These are phyloP conservation scores for Voacanga thouarsii DNA, from an alignment of 257 asterid genomes.

Conservation along the genomic window DNA sequence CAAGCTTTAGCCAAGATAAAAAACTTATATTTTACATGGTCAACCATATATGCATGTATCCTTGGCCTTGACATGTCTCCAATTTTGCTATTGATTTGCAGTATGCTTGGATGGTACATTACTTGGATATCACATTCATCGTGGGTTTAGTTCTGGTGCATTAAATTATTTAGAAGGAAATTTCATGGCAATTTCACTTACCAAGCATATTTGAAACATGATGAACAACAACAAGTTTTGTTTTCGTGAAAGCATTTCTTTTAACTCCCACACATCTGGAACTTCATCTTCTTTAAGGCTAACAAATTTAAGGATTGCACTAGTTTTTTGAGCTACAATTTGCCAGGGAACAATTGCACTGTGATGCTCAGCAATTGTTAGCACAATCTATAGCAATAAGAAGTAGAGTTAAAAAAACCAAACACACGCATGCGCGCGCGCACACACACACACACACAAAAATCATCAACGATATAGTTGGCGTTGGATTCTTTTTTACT, in stretches of 20 bases:
- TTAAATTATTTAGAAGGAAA: not conserved
- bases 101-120: no score
- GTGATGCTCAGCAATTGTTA: slow-evolving; percentile 93
- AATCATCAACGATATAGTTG: not conserved
- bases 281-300: slow-evolving; percentile 66
- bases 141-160: no score
- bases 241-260: slow-evolving; percentile 49
- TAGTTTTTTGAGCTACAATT: slow-evolving; percentile 93
- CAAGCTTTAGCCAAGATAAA: no score
- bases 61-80: no score
- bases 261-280: slow-evolving; percentile 66
- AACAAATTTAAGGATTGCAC: slow-evolving; percentile 74
- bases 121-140: no score
- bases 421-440: no score
- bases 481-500: not conserved
- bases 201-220: slow-evolving; percentile 92
- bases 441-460: not conserved
- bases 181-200: slow-evolving; percentile 29
- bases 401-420: slow-evolving; percentile 8
- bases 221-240: slow-evolving; percentile 74
- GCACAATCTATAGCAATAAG: slow-evolving; percentile 55
- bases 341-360: slow-evolving; percentile 99
- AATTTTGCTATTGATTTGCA: no score
- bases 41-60: no score
- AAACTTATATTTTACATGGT: no score